Evolutionary conservation across 768 basidiomycete species (phyloP).

Genomic region (Collybiopsis luxurians): DNA sequence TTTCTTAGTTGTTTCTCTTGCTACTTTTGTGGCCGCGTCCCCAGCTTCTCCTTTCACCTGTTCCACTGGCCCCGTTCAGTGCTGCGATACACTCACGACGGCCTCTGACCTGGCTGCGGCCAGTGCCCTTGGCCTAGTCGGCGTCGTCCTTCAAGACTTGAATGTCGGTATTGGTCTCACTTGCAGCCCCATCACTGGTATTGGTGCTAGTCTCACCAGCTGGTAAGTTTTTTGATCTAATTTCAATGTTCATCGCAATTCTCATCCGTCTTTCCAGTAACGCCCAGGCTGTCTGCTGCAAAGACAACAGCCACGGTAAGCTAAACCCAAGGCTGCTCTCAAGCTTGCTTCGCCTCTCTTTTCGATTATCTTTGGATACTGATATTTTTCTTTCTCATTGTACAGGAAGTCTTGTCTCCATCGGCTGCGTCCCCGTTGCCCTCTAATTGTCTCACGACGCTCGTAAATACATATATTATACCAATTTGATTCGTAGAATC

Average conservation of each 20-base stretch:
- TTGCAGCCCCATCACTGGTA: background rate
- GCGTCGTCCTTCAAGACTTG: slow-evolving; percentile 48
- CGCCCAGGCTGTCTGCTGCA: background rate
- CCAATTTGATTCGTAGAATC: no score
- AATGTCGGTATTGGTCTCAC: background rate
- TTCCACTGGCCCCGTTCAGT: slow-evolving; percentile 3
- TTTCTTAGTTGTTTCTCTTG: background rate
- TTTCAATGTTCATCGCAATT: no score
- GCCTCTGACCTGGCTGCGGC: background rate
- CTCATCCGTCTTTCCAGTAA: background rate
- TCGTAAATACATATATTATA: no score
- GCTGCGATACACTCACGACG: background rate
- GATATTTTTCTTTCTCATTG: background rate
- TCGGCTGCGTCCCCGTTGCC: background rate
- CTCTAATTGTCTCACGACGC: background rate
- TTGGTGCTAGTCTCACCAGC: slow-evolving; percentile 6
- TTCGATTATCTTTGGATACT: no score
- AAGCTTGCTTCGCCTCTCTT: no score
- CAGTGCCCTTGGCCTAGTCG: background rate
- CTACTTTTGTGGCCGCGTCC: background rate
- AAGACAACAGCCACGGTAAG: background rate
- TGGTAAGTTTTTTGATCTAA: background rate
- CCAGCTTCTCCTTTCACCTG: background rate
- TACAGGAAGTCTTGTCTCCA: background rate
- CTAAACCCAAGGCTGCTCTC: no score